phyloP scores from a whole-genome alignment of 2,329 filamentous ascomycete genomes.

The Ceratocystis lukuohia region DNA sequence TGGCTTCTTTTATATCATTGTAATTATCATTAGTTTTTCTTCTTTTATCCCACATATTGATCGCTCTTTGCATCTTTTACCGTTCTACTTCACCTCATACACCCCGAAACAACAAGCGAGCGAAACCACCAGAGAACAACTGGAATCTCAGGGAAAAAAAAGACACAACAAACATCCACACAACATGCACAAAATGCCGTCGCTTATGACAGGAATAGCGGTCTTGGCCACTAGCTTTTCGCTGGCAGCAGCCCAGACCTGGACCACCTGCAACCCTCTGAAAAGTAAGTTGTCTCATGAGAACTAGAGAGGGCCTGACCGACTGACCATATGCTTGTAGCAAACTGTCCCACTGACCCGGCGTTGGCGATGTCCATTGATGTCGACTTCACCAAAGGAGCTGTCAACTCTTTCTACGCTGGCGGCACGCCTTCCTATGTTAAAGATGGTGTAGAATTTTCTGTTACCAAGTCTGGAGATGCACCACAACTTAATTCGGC shows the following conservation, averaged over 20 bases:
- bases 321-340: slow-evolving; percentile 23
- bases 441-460: slow-evolving; percentile 63
- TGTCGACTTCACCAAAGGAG: slow-evolving; percentile 69
- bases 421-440: slow-evolving; percentile 59
- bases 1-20: neutral
- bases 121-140: neutral
- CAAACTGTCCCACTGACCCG: slow-evolving; percentile 58
- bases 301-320: slow-evolving; percentile 1
- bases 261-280: slow-evolving; percentile 31
- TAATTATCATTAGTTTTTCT: neutral
- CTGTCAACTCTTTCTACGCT: slow-evolving; percentile 64
- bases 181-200: slow-evolving; percentile 3
- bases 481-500: slow-evolving; percentile 74
- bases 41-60: too few relatives aligned
- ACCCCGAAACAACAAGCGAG: neutral
- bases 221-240: slow-evolving; percentile 23
- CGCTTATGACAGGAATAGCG: slow-evolving; percentile 16
- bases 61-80: neutral
- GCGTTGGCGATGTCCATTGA: slow-evolving; percentile 71
- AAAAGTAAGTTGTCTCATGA: slow-evolving; percentile 24
- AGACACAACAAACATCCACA: neutral
- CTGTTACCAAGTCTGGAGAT: slow-evolving; percentile 64
- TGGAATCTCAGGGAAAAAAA: neutral
- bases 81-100: neutral
- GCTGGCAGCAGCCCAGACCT: slow-evolving; percentile 29